Base-by-base conservation (phyloP, 2,329 filamentous ascomycete genomes). In the Sporothrix inflata region DNA sequence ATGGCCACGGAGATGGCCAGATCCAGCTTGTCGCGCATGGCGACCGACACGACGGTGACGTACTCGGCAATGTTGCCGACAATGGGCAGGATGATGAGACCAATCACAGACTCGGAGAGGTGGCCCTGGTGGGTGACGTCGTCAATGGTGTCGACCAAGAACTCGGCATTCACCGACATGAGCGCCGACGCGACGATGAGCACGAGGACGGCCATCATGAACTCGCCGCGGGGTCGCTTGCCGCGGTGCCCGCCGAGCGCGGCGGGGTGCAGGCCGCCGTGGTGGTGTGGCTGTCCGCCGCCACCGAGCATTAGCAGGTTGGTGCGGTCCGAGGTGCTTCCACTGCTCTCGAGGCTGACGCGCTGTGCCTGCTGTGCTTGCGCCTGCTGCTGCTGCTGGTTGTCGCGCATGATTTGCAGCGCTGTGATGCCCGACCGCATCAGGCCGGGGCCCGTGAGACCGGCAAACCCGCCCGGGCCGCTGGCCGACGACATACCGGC, bases 21-120 rank as follows among this genome's bases (percentile, higher is more conserved):
- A 77, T 91, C 88, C 88, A 91, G 91, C 84, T 91, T 94, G 82
- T 94, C 88, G 79, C 93, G 91, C 75, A 90, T 84, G 0, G 92
- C 92, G 42, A 94, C 92, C 40, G 94, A 90, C n/a, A 94, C 90
- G 19, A 92, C 92, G 1, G 92, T 94, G 55, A 94, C 92, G 77
- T 94, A 92, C 80, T 94, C 92, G 16, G 92, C 92, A 3, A 92
- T 92, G 77, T 94, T 94, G 53, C 92, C 91, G 16, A 94, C 92
- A 76, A 94, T 93, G 8, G 92, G 92, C 7, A 94, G 83, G 69
- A 94, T 88, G 76, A 94, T 94, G 14, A 94, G 85, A 77, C 92
- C 92, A 73, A 94, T 90, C 75, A 94, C 94, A 24, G 92, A 91
- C 77, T 92, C 86, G 73, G 87, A 91, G 72, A 94, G 83, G 14